Percentiles rank a stretch among this genome's conserved stretches.
phyloP scores from a whole-genome alignment of 306 rosid species.

The Calophaca sinica region DNA sequence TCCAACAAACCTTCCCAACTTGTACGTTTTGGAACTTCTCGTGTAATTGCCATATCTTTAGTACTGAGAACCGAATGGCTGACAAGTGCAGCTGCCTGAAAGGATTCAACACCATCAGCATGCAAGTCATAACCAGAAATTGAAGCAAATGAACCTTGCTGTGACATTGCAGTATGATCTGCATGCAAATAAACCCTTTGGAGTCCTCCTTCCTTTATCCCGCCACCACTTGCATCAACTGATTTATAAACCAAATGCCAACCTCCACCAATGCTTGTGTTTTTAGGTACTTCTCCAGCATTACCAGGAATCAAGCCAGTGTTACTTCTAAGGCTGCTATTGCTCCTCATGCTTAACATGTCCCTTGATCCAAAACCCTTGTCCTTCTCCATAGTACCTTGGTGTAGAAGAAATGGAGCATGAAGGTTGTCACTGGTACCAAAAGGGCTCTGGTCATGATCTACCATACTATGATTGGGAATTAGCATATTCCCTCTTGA shows the following conservation, averaged over 20 bases:
- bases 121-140: slow-evolving; percentile 58
- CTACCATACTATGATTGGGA: slow-evolving; percentile 64
- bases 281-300: slow-evolving; percentile 48
- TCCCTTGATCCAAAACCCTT: slow-evolving; percentile 53
- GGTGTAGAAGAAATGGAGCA: slow-evolving; percentile 66
- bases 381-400: slow-evolving; percentile 50
- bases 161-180: slow-evolving; percentile 62
- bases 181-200: slow-evolving; percentile 83
- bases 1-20: slow-evolving; percentile 73
- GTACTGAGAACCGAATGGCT: slow-evolving; percentile 66
- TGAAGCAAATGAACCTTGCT: slow-evolving; percentile 61
- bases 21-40: slow-evolving; percentile 55
- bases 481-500: slow-evolving; percentile 58
- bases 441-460: slow-evolving; percentile 52
- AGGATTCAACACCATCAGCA: slow-evolving; percentile 55
- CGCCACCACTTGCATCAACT: slow-evolving; percentile 55
- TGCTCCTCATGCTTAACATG: slow-evolving; percentile 47
- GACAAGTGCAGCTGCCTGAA: slow-evolving; percentile 84
- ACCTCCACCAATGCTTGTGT: slow-evolving; percentile 89
- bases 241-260: slow-evolving; percentile 90
- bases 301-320: slow-evolving; percentile 4
- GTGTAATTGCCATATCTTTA: slow-evolving; percentile 54
- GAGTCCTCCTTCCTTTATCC: slow-evolving; percentile 60
- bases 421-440: slow-evolving; percentile 64
- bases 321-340: slow-evolving; percentile 46